Evolutionary conservation across 306 rosid species (phyloP), one percentile per base, ranked within the genome.

Genomic region (Betula pendula): DNA sequence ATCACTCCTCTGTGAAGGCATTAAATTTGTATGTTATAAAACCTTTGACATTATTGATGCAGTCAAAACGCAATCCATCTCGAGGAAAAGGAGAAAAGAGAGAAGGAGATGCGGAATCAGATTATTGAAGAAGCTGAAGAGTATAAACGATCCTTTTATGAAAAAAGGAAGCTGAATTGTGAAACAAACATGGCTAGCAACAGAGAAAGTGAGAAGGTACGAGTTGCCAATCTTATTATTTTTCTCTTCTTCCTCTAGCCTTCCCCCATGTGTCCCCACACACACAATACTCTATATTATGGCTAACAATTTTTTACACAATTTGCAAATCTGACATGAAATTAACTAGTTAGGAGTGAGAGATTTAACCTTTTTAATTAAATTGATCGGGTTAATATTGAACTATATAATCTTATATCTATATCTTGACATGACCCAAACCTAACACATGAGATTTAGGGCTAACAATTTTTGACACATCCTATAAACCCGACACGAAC

Each of bases 81-180:
- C 0, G 98, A 88, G 85, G 97, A 89, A 80, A 95, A 95, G 84
- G 97, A 90, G 86, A 84, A 89, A 62, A 88, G 56, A 74, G 96
- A 95, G 77, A 89, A 76, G 84, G 97, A 95, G 85, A 84, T 95
- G 97, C 68, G 94, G 76, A 90, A 84, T 77, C 97, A 89, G 75
- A 90, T 95, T 76, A 90, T 95, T 16, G 82, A 89, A 42, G 97
- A 95, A 87, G 98, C 96, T 80, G 98, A 95, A 40, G 97, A 95
- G 58, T 92, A 77, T 47, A 92, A 88, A 75, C 53, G 84, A 71
- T 79, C 93, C 31, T 95, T 95, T 75, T 82, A 89, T 81, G 97
- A 88, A 84, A 95, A 95, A 76, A 87, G 93, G 81, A 95, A 77
- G 78, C 79, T 81, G 86, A 88, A 78, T 77, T 92, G 93, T 76